Evolutionary conservation across 2,329 filamentous ascomycete genomes (phyloP).

Genomic region (Sclerotiophoma versabilis): DNA sequence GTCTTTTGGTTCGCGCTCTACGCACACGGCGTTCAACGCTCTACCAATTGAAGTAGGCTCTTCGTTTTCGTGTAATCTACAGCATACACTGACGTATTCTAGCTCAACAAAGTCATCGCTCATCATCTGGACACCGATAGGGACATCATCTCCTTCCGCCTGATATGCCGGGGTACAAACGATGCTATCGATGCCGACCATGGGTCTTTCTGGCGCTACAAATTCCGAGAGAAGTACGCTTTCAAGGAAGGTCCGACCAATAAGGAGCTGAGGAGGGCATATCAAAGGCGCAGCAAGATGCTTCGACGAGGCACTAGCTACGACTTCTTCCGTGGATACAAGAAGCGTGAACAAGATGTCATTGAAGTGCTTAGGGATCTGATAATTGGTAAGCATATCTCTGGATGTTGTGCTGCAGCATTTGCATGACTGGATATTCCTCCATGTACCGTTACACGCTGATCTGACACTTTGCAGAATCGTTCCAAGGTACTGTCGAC

Average conservation of each 20-base stretch:
- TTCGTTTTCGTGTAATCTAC: too few relatives aligned
- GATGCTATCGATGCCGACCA: slow-evolving; percentile 51
- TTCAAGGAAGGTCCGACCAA: slow-evolving; percentile 28
- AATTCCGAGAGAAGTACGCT: slow-evolving; percentile 55
- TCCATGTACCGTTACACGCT: too few relatives aligned
- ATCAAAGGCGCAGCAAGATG: slow-evolving; percentile 40
- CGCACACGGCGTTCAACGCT: slow-evolving; percentile 36
- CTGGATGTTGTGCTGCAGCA: too few relatives aligned
- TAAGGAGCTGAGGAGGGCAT: slow-evolving; percentile 44
- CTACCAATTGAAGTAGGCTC: slow-evolving; percentile 42
- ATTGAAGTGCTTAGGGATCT: slow-evolving; percentile 52
- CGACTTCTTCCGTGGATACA: slow-evolving; percentile 30
- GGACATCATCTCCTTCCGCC: slow-evolving; percentile 53
- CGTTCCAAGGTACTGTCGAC: slow-evolving; percentile 34
- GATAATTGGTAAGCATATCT: slow-evolving; percentile 49
- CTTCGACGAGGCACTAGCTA: slow-evolving; percentile 27
- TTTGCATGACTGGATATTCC: too few relatives aligned
- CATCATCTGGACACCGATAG: slow-evolving; percentile 49
- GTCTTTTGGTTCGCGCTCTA: not conserved
- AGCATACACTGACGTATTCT: not conserved
- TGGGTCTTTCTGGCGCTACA: slow-evolving; percentile 56
- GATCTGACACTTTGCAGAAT: slow-evolving; percentile 28
- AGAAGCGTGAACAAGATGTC: slow-evolving; percentile 40
- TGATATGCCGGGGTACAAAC: slow-evolving; percentile 50
- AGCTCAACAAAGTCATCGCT: slow-evolving; percentile 54